Evolutionary conservation across 768 basidiomycete genomes (phyloP).

Genomic region (Macrolepiota fuliginosa): DNA sequence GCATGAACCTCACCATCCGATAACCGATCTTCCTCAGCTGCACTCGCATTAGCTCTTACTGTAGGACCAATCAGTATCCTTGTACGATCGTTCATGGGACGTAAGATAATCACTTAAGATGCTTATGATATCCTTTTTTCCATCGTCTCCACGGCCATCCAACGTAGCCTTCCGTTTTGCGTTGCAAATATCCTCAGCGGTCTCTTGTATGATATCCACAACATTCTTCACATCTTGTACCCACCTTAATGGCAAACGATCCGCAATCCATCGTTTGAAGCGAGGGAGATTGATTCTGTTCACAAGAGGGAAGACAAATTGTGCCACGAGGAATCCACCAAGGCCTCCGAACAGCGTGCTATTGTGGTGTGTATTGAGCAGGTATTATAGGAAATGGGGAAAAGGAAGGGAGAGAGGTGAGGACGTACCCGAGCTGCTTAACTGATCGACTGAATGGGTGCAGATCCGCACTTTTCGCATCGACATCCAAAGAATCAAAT

Average conservation of each 20-base stretch:
- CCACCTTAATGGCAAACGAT: slow-evolving; percentile 16
- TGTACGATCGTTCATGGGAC: neutral
- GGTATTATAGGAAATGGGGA: slow-evolving; percentile 5
- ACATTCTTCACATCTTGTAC: slow-evolving; percentile 31
- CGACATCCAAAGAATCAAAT: slow-evolving; percentile 33
- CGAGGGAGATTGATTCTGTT: neutral
- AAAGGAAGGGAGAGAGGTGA: too few relatives aligned
- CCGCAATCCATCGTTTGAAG: slow-evolving; percentile 8
- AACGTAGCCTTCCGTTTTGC: slow-evolving; percentile 30
- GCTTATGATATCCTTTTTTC: slow-evolving; percentile 44
- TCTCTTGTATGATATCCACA: slow-evolving; percentile 32
- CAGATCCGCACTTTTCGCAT: slow-evolving; percentile 16
- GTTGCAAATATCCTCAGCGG: slow-evolving; percentile 34
- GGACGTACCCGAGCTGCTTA: slow-evolving; percentile 29
- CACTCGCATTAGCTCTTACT: slow-evolving; percentile 41
- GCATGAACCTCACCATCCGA: slow-evolving; percentile 36
- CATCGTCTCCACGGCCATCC: slow-evolving; percentile 32
- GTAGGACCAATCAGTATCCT: neutral
- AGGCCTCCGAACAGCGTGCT: neutral
- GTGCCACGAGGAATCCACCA: neutral
- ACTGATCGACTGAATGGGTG: slow-evolving; percentile 26
- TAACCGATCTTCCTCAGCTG: slow-evolving; percentile 27
- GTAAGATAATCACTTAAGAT: slow-evolving; percentile 31
- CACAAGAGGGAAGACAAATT: neutral
- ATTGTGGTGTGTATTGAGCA: neutral